These are phyloP conservation scores for Amphirosellinia nigrospora DNA, from an alignment of 495 filamentous ascomycete species.

Conservation along the genomic window DNA sequence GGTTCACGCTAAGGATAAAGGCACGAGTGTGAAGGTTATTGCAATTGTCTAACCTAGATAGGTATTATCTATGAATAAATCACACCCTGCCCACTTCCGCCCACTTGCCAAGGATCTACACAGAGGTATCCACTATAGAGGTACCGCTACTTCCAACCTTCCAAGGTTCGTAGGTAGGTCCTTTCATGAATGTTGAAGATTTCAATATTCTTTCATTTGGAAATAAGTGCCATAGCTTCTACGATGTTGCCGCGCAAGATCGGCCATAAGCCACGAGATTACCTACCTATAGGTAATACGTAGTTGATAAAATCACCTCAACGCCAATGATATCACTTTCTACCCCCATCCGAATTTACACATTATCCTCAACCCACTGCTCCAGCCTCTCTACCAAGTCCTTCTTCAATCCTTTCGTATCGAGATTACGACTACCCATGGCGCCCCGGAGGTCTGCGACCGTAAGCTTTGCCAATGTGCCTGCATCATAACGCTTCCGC, in stretches of 20 bases:
- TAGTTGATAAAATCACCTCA: background rate
- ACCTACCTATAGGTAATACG: no score
- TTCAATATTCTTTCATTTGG: background rate
- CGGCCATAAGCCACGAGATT: background rate
- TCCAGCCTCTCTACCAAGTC: conserved; percentile 81
- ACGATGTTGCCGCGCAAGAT: background rate
- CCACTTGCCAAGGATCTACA: no score
- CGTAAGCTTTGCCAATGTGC: conserved; percentile 71
- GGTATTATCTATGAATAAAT: background rate
- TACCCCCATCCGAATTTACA: conserved; percentile 28
- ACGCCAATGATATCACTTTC: background rate
- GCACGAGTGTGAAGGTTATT: background rate
- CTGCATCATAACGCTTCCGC: conserved; percentile 62
- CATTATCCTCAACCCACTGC: conserved; percentile 70
- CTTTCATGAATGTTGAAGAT: background rate
- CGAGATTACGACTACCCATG: conserved; percentile 65
- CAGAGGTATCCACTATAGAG: background rate
- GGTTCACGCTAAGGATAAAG: background rate
- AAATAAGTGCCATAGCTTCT: background rate
- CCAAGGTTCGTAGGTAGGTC: no score
- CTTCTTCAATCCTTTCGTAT: conserved; percentile 72
- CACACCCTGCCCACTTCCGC: no score
- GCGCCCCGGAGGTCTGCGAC: conserved; percentile 73
- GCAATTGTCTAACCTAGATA: background rate
- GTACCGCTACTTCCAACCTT: no score